Evolutionary conservation across 2,329 filamentous ascomycete genomes (phyloP).

Genomic region (Ceratocystis smalleyi): DNA sequence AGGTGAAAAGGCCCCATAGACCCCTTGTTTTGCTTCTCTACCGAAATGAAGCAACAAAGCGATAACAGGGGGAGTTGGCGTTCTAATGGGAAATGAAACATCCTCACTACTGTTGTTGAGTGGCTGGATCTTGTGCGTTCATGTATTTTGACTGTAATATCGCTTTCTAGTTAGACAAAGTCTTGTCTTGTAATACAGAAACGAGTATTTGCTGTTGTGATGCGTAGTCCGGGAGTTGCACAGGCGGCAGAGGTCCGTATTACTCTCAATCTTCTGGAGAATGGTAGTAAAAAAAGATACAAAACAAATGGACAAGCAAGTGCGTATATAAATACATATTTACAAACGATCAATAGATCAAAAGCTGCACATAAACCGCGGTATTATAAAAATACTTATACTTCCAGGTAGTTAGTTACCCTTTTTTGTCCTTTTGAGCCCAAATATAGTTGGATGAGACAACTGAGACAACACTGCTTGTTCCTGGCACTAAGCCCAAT

Average conservation of each 20-base stretch:
- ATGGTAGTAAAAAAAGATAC: neutral
- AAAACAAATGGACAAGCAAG: neutral
- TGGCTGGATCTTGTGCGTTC: neutral
- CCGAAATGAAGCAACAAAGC: slow-evolving; percentile 7
- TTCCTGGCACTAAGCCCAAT: slow-evolving; percentile 17
- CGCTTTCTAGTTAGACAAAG: neutral
- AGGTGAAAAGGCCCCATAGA: neutral
- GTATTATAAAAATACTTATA: neutral
- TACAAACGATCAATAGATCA: neutral
- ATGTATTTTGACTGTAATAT: neutral
- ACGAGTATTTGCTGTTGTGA: neutral
- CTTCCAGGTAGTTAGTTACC: too few species aligned
- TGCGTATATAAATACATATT: neutral
- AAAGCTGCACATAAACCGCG: neutral
- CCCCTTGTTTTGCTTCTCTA: slow-evolving; percentile 8
- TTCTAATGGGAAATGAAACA: neutral
- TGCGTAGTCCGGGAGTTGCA: neutral
- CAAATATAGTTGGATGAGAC: slow-evolving; percentile 1
- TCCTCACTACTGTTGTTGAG: neutral
- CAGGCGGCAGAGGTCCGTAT: neutral
- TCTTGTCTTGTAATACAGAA: neutral
- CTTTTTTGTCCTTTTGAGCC: neutral
- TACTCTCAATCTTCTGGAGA: neutral
- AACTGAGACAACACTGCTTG: neutral
- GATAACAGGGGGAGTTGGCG: neutral